phyloP scores from a whole-genome alignment of 2,329 filamentous ascomycete genomes.

The Epichloe sibirici region DNA sequence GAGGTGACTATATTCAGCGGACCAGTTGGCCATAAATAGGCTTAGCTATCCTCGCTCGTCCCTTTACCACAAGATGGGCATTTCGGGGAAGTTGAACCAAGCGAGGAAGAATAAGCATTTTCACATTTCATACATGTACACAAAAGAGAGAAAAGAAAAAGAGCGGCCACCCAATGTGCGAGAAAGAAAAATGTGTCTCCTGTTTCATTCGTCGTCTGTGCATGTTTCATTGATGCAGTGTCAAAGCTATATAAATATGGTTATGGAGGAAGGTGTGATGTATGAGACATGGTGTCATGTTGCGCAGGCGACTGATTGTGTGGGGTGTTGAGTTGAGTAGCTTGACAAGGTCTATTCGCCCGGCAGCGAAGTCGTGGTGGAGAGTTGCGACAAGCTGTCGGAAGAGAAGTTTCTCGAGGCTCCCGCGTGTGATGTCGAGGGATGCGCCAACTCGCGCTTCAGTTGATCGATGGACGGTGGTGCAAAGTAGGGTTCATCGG shows the following conservation, averaged over 20 bases:
- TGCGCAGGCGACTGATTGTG: not conserved
- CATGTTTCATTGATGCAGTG: not conserved
- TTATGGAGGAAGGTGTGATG: not conserved
- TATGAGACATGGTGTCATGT: not conserved
- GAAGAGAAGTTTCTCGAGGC: not conserved
- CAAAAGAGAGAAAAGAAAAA: not conserved
- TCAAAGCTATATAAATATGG: not conserved
- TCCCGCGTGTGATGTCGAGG: not conserved
- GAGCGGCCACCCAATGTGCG: not conserved
- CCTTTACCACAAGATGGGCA: not conserved
- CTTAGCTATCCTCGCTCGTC: not conserved
- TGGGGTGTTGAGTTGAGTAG: not conserved
- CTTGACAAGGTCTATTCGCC: not conserved
- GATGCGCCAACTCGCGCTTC: not conserved
- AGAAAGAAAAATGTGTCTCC: not conserved
- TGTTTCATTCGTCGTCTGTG: not conserved
- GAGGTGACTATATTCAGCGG: not conserved
- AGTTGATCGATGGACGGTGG: conserved; percentile 5
- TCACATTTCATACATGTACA: not conserved
- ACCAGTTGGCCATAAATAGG: not conserved
- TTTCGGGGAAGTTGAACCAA: not conserved
- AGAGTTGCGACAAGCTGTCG: not conserved
- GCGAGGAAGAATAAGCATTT: not conserved
- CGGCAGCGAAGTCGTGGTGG: not conserved
- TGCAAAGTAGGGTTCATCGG: conserved; percentile 13